Evolutionary conservation across 495 filamentous ascomycete genomes (phyloP).

Genomic region (Trichoderma orchidacearum): DNA sequence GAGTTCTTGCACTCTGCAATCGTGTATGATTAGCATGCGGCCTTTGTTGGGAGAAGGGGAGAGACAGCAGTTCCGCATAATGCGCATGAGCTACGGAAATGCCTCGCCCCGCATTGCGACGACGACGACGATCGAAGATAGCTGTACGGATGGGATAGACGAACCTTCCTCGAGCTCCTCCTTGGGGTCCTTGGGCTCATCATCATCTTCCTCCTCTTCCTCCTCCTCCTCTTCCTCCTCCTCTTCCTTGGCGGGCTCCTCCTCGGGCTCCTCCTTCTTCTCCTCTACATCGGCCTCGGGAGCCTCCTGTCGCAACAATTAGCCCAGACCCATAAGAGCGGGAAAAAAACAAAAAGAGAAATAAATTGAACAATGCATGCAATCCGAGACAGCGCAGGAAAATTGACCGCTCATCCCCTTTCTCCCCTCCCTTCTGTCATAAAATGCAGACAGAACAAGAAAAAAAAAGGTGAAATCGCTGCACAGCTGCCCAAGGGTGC

Average conservation of each 20-base stretch:
- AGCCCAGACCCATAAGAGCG: not conserved
- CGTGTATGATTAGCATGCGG: not conserved
- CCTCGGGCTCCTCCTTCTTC: conserved; percentile 31
- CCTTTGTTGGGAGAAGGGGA: not conserved
- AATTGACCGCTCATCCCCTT: not conserved
- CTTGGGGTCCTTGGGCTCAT: conserved; percentile 80
- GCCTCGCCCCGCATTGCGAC: not conserved
- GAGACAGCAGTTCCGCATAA: not conserved
- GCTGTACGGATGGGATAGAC: conserved; percentile 19
- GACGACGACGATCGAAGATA: not conserved
- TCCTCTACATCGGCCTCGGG: conserved; percentile 31
- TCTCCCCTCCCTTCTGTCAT: too few species aligned
- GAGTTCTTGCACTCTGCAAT: conserved; percentile 72
- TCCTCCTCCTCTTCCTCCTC: conserved; percentile 43
- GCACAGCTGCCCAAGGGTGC: not conserved
- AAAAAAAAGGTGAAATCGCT: not conserved
- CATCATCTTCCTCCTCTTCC: conserved; percentile 81
- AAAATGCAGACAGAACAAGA: too few species aligned
- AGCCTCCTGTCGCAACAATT: conserved; percentile 29
- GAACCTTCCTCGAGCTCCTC: conserved; percentile 82
- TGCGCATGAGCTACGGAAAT: not conserved
- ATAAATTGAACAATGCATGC: not conserved
- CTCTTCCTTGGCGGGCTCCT: conserved; percentile 32
- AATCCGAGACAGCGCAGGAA: not conserved
- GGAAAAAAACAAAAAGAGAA: not conserved